Evolutionary conservation across 169 alveolate genomes (phyloP).

Genomic region (Plasmodium cynomolgi): DNA sequence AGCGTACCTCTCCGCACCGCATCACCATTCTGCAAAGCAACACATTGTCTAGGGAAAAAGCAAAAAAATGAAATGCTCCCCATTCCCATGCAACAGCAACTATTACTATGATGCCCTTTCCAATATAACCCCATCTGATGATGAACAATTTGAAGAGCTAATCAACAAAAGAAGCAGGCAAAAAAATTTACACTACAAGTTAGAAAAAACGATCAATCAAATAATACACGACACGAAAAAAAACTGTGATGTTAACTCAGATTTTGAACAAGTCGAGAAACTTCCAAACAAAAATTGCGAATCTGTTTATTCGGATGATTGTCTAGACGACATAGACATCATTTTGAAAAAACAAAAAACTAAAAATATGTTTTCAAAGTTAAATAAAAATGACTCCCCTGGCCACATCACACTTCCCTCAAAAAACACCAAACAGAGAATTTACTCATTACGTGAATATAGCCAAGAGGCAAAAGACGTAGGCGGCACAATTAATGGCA

Average conservation of each 20-base stretch:
- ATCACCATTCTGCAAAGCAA: not conserved
- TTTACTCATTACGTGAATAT: slow-evolving; percentile 32
- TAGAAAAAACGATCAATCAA: slow-evolving; percentile 50
- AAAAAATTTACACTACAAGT: slow-evolving; percentile 10
- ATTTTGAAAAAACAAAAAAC: slow-evolving; percentile 40
- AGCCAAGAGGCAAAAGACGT: not conserved
- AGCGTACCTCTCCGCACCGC: not conserved
- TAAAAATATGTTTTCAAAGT: slow-evolving; percentile 33
- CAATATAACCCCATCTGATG: slow-evolving; percentile 9
- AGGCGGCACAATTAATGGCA: not conserved
- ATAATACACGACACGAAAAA: slow-evolving; percentile 43
- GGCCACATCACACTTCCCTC: slow-evolving; percentile 12
- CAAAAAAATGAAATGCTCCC: slow-evolving; percentile 24
- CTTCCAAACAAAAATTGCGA: not conserved
- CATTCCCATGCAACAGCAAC: slow-evolving; percentile 50
- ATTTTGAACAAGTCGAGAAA: slow-evolving; percentile 64
- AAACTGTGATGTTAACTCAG: slow-evolving; percentile 25
- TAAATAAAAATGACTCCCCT: slow-evolving; percentile 3
- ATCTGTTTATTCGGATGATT: not conserved
- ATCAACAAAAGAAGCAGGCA: slow-evolving; percentile 5
- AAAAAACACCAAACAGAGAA: slow-evolving; percentile 34
- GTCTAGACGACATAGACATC: slow-evolving; percentile 63
- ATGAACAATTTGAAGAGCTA: slow-evolving; percentile 39
- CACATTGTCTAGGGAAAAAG: not conserved
- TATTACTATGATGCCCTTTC: slow-evolving; percentile 31